phyloP scores from a whole-genome alignment of 305 asterid species.

The Plantago coronopus region DNA sequence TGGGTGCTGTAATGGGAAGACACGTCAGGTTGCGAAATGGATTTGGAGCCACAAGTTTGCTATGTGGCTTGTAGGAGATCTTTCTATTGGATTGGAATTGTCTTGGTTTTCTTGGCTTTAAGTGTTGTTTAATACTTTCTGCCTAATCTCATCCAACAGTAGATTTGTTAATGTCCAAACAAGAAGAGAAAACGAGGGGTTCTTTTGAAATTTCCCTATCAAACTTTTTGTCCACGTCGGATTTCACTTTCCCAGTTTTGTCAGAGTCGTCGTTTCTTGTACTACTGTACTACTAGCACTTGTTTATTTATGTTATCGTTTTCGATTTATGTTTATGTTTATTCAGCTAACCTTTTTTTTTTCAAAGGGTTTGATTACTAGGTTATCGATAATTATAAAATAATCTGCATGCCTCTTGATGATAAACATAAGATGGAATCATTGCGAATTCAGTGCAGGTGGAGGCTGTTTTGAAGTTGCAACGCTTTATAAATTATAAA shows the following conservation, averaged over 20 bases:
- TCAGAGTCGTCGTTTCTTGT: conserved; percentile 5
- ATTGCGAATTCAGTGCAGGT: too few species aligned
- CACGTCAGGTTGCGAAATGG: conserved; percentile 41
- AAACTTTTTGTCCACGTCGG: conserved; percentile 38
- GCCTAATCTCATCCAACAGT: background rate
- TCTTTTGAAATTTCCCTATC: conserved; percentile 7
- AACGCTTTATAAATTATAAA: too few species aligned
- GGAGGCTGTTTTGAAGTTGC: too few species aligned
- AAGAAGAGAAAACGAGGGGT: background rate
- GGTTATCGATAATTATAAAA: background rate
- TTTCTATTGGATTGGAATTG: conserved; percentile 28
- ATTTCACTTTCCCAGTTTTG: conserved; percentile 27
- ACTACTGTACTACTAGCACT: background rate
- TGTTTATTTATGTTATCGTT: background rate
- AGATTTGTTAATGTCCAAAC: too few species aligned
- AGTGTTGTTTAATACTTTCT: conserved; percentile 19
- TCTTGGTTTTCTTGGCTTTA: conserved; percentile 10
- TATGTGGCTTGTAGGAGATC: conserved; percentile 53
- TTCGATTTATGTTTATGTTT: background rate
- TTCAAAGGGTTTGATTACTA: conserved; percentile 3
- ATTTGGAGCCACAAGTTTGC: conserved; percentile 70
- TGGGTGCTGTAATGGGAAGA: conserved; percentile 21
- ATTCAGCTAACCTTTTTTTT: conserved; percentile 10
- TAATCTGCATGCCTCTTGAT: background rate
- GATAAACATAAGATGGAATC: too few species aligned